Base-by-base conservation (phyloP, 1,284 basidiomycete genomes). In the Inonotus obliquus region DNA sequence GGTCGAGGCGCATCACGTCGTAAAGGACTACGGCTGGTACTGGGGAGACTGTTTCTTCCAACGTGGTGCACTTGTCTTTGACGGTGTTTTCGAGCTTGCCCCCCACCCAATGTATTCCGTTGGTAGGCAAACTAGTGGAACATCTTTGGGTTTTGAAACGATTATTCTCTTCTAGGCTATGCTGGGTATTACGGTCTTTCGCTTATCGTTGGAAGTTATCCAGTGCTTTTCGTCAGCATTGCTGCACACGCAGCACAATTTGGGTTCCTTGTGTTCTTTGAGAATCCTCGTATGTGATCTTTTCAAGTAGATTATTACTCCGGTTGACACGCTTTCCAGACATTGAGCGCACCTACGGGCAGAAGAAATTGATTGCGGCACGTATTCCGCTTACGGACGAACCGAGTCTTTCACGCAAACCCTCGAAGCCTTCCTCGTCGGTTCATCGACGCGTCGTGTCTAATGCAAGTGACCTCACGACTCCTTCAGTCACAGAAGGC, bases 31-130 rank as follows among this genome's bases (percentile, higher is more conserved):
- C 65, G 91, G 90, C 10, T 93, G 94, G 94, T 99, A 99, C 75
- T 98, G 96, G 96, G 96, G 96, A 19, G 96, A 99, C 71, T 92
- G 92, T 55, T 99, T 99, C 79, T 99, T 98, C 81, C 89, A 91
- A 71, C 86, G 90, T 21, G 90, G 90, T 55, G 90, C 89, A 55
- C 81, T 99, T 23, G 91, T 98, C 4, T 99, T 99, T 72, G 96
- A 99, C 72, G 97, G 97, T 7, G 96, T 99, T 7, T 98, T 98
- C 70, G 96, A 98, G 71, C 80, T 94, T 54, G 90, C 91, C 3
- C 92, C 90, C 0, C 93, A 94, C 70, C 93, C 92, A 0, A 95
- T 95, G 93, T 96, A 96, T 72, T 94, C 91, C 57, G 94, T 98
- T 64, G 96, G 89, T 85, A 66, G 63, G 87, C 29, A 14, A 29